A percentile compares a stretch with the other conserved stretches of the same genome.
Conservation (phyloP, 1,284 basidiomycete species). For the Fomes fomentarius region DNA sequence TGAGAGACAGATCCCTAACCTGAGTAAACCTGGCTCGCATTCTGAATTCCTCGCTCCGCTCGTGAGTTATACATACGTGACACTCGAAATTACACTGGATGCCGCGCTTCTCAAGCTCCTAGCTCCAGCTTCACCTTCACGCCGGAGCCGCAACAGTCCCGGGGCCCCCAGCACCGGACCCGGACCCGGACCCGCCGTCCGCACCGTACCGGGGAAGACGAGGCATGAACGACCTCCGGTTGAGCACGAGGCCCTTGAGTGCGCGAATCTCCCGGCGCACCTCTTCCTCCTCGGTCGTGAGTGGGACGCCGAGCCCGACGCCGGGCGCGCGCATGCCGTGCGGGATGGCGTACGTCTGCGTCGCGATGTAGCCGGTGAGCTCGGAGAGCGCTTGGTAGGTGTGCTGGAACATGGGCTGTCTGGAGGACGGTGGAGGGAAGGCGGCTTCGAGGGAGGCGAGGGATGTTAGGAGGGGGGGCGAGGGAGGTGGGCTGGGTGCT, state of each 20-base stretch:
- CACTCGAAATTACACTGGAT: no score
- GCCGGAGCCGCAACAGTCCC: background rate
- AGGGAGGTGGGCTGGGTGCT: constrained; percentile 41
- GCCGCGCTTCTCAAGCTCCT: no score
- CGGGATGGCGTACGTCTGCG: constrained; percentile 52
- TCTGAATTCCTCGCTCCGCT: no score
- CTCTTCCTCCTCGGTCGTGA: constrained; percentile 59
- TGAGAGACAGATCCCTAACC: no score
- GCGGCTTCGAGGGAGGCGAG: constrained; percentile 46
- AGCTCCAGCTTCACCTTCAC: no score
- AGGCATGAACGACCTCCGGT: constrained; percentile 61
- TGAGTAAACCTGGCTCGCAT: no score
- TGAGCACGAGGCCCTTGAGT: constrained; percentile 69
- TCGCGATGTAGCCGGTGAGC: constrained; percentile 69
- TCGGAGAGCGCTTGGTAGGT: constrained; percentile 61
- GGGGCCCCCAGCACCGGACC: background rate
- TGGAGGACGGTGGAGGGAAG: constrained; percentile 38
- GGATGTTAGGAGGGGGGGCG: constrained; percentile 50
- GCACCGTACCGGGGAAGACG: constrained; percentile 4
- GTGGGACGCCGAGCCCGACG: no score
- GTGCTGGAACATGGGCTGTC: constrained; percentile 44
- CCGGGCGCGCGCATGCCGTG: no score
- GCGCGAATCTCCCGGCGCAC: constrained; percentile 65
- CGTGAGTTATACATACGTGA: no score
- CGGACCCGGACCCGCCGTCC: constrained; percentile 1